Conservation (phyloP, 2,329 filamentous ascomycete species). For the Cladosporium sp. region DNA sequence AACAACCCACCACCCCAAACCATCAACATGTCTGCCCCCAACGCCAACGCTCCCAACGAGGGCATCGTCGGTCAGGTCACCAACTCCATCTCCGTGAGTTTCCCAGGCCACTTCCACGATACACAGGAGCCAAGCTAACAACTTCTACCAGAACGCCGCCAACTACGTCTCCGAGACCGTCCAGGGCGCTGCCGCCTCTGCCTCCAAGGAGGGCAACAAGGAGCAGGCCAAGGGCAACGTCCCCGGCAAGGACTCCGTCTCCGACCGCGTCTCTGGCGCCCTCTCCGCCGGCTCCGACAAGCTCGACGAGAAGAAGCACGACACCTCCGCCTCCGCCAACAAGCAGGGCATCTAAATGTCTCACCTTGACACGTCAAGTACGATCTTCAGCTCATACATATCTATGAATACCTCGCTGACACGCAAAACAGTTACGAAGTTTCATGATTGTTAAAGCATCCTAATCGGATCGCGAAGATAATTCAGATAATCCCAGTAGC, state of each 20-base stretch:
- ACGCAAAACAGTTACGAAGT: not conserved
- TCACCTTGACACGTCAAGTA: not conserved
- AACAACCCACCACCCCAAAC: constrained; percentile 17
- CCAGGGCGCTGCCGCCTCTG: constrained; percentile 52
- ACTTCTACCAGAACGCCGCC: constrained; percentile 47
- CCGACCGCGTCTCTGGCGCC: constrained; percentile 53
- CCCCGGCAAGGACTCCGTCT: constrained; percentile 44
- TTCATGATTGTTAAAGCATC: constrained; percentile 9
- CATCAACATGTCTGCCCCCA: constrained; percentile 42
- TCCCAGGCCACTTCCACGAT: not conserved
- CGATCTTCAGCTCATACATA: not conserved
- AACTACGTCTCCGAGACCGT: constrained; percentile 66
- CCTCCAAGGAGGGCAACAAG: constrained; percentile 69
- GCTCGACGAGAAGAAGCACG: constrained; percentile 50
- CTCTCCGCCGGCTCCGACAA: constrained; percentile 51
- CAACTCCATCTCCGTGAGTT: constrained; percentile 30
- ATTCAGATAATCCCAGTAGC: constrained; percentile 7
- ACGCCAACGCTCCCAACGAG: constrained; percentile 41
- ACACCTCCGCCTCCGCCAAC: constrained; percentile 47
- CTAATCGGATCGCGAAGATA: constrained; percentile 1
- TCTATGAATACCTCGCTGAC: not conserved
- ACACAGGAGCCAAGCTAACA: constrained; percentile 25
- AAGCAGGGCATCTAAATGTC: constrained; percentile 36
- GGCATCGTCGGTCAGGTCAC: constrained; percentile 39
- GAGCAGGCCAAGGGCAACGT: constrained; percentile 56